phyloP scores from a whole-genome alignment of 2,329 filamentous ascomycete species.

The Colletotrichum incanum region DNA sequence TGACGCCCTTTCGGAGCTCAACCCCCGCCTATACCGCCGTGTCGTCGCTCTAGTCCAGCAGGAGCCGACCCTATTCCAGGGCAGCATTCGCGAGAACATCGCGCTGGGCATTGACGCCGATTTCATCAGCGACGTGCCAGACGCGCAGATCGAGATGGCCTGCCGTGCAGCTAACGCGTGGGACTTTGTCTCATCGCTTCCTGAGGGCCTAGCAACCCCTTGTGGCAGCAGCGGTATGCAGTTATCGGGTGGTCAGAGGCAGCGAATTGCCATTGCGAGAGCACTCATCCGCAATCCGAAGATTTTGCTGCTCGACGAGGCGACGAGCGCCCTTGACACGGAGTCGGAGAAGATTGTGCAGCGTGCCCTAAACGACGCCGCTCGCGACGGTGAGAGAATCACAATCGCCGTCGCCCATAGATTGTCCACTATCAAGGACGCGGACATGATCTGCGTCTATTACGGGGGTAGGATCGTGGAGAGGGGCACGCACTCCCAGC shows the following conservation, averaged over 20 bases:
- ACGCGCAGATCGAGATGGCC: slow-evolving; percentile 58
- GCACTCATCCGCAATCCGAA: slow-evolving; percentile 77
- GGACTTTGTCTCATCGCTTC: slow-evolving; percentile 59
- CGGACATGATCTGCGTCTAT: slow-evolving; percentile 74
- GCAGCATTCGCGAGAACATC: slow-evolving; percentile 64
- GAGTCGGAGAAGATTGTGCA: slow-evolving; percentile 78
- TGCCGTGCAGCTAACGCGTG: slow-evolving; percentile 65
- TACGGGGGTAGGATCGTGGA: slow-evolving; percentile 71
- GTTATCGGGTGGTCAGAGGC: slow-evolving; percentile 80
- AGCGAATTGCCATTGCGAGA: slow-evolving; percentile 81
- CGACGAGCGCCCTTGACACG: slow-evolving; percentile 76
- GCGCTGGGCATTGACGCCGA: slow-evolving; percentile 52
- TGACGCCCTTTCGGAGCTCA: slow-evolving; percentile 58
- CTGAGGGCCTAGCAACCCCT: slow-evolving; percentile 70
- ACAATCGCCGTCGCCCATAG: slow-evolving; percentile 79
- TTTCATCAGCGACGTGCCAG: slow-evolving; percentile 46
- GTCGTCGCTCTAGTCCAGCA: slow-evolving; percentile 71
- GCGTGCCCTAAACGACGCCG: slow-evolving; percentile 65
- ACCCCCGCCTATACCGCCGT: slow-evolving; percentile 66
- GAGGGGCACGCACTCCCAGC: slow-evolving; percentile 72
- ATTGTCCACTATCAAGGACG: slow-evolving; percentile 69
- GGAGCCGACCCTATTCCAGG: slow-evolving; percentile 68
- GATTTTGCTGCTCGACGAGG: slow-evolving; percentile 81
- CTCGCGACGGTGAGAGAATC: slow-evolving; percentile 56
- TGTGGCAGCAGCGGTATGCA: slow-evolving; percentile 79